Evolutionary conservation across 345 rosid genomes (phyloP), one percentile per base, ranked within the genome.

Genomic region (Physaria fendleri): DNA sequence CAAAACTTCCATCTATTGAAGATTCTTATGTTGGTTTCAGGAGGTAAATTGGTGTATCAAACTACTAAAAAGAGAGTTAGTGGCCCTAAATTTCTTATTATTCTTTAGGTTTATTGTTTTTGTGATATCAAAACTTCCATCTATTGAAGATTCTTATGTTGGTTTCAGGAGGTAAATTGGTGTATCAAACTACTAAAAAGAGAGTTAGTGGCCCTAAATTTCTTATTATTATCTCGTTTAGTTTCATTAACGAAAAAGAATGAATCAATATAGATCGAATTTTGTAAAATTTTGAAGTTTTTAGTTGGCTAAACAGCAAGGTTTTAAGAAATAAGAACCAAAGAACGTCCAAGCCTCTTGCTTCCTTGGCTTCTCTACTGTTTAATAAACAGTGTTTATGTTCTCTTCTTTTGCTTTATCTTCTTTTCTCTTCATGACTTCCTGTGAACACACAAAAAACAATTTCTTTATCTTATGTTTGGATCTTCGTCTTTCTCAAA

Each of bases 241-340:
- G 50, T 61, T 60, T 51, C 66, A 39, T 11, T 8, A 54, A 69
- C 18, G n/a, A n/a, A 8, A 69, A 60, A 51, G 59, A 70, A 70
- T 62, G 58, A 54, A 69, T 43, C 44, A 55, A 52, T 41, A 30
- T 51, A 7, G 38, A 49, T 39, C n/a, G n/a, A n/a, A n/a, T 49
- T 34, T 47, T 44, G 33, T 56, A 38, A 16, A 30, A 16, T 8
- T 13, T 17, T 3, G 0, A 2, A 20, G 7, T 16, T 34, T 37
- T 61, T 52, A 71, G 41, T 41, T 56, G 25, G 70, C 78, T 23
- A 79, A 61, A 41, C 95, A 71, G 84, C 97, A 93, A 64, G 99
- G 99, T 80, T 93, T 89, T 64, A 89, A 66, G n/a, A n/a, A n/a
- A n/a, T n/a, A n/a, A n/a, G 76, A 93, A 83, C 97, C 99, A 93